Evolutionary conservation across 768 basidiomycete species (phyloP).

Genomic region (Lepiota venenata): DNA sequence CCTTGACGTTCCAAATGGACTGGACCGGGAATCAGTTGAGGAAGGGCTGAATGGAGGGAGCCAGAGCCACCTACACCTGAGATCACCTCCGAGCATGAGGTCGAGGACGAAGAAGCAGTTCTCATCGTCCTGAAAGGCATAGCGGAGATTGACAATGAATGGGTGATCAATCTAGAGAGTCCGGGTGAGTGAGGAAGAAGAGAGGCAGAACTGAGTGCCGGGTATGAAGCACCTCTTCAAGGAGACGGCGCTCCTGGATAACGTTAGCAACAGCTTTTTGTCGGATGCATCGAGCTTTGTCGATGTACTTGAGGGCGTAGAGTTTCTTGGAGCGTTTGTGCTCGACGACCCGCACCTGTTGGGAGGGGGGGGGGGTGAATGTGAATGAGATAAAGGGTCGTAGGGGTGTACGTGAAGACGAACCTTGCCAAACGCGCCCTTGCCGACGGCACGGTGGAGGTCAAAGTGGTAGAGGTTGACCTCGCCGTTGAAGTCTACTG

Average conservation of each 20-base stretch:
- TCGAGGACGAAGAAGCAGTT: conserved; percentile 98
- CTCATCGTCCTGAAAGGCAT: conserved; percentile 96
- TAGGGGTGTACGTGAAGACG: conserved; percentile 16
- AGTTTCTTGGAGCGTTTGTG: conserved; percentile 91
- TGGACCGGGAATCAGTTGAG: conserved; percentile 25
- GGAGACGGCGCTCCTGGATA: conserved; percentile 87
- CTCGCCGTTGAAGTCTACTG: conserved; percentile 82
- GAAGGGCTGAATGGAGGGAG: conserved; percentile 3
- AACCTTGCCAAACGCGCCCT: conserved; percentile 98
- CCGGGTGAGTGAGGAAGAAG: conserved; percentile 5
- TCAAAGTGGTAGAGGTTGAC: conserved; percentile 96
- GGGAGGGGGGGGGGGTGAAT: neutral
- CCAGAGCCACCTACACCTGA: conserved; percentile 67
- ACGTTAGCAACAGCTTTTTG: conserved; percentile 91
- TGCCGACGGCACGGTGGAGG: conserved; percentile 92
- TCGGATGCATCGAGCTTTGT: conserved; percentile 88
- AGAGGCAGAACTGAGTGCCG: neutral
- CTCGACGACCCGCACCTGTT: conserved; percentile 92
- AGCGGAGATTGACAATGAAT: conserved; percentile 86
- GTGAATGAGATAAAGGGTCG: conserved; percentile 7
- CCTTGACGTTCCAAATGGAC: conserved; percentile 81
- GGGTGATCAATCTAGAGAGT: conserved; percentile 74
- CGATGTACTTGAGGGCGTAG: conserved; percentile 97
- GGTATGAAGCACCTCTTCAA: conserved; percentile 75
- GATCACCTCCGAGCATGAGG: conserved; percentile 93